These are phyloP conservation scores for Stagonosporopsis chrysanthemi DNA, from an alignment of 2,329 filamentous ascomycete genomes.

Conservation along the genomic window DNA sequence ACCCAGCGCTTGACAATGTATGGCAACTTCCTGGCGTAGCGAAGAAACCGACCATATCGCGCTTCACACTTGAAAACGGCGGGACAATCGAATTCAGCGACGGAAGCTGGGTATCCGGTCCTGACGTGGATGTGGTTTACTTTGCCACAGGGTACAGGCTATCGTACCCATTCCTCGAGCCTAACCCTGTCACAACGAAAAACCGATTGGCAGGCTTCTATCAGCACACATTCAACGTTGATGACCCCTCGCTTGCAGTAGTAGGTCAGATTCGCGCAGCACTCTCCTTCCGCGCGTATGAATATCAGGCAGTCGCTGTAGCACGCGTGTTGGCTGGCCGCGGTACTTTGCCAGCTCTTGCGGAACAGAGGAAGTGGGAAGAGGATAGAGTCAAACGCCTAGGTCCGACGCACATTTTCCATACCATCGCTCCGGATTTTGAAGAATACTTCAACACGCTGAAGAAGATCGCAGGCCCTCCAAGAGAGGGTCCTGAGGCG, in stretches of 20 bases:
- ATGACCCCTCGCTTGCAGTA: constrained; percentile 64
- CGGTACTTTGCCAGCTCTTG: constrained; percentile 57
- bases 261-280: constrained; percentile 61
- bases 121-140: constrained; percentile 66
- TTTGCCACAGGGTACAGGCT: constrained; percentile 72
- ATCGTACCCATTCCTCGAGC: constrained; percentile 63
- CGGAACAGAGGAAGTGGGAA: constrained; percentile 66
- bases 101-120: constrained; percentile 55
- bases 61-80: constrained; percentile 47
- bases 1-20: constrained; percentile 56
- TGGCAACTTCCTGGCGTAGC: constrained; percentile 65
- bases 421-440: constrained; percentile 67
- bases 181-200: constrained; percentile 57
- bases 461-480: constrained; percentile 34
- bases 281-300: constrained; percentile 72
- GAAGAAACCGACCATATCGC: constrained; percentile 58
- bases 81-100: constrained; percentile 66
- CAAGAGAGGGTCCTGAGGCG: constrained; percentile 7
- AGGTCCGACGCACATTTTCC: constrained; percentile 57
- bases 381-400: constrained; percentile 61
- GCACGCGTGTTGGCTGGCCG: constrained; percentile 66
- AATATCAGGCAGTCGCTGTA: constrained; percentile 71
- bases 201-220: constrained; percentile 65
- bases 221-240: constrained; percentile 63
- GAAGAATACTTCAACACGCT: constrained; percentile 69